Evolutionary conservation across 2,329 filamentous ascomycete genomes (phyloP), one percentile per base, ranked within the genome.

Genomic region (Fusarium odoratissimum): DNA sequence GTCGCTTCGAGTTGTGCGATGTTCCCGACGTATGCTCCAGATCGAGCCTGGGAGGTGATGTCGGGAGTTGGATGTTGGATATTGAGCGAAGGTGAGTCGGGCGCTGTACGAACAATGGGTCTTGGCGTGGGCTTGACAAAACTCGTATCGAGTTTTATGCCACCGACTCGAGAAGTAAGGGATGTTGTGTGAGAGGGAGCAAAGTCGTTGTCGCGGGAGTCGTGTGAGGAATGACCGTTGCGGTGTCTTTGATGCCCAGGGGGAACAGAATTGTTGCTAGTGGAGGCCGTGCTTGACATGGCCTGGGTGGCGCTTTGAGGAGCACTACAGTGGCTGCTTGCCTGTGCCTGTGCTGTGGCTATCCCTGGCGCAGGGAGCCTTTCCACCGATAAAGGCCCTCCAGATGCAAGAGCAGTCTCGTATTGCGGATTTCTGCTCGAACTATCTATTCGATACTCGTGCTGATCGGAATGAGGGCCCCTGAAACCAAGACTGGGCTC

Each of bases 1-100:
- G 90, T 91, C 73, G 92, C 91, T 81, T 95, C 93, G 70, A 95
- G 88, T 55, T 91, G 89, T 73, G 91, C 90, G 70, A 95, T 91
- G 83, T 92, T 94, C 79, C 87, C 87, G 23, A 87, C 83, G 78
- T 89, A 91, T 37, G 89, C 89, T 31, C 88, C 89, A 64, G 91
- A 88, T 62, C 90, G 86, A 56, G 86, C 86, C 55, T 71, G 61
- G 38, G 71, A 51, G 78, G 89, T 89, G 54, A 89, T 82, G 77
- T 92, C 91, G 59, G 91, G 90, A 5, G 86, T 86, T 35, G 90
- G 90, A 77, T 92, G 90, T 71, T 84, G 84, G 51, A 90, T 81
- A 35, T 82, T 81, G 19, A 85, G 81, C 55, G 82, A 82, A 59
- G 82, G 83, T 69, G 80, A 85, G 61, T 83, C 77, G 62, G 84